These are phyloP conservation scores for Zymoseptoria tritici DNA, from an alignment of 2,329 filamentous ascomycete genomes.

Conservation along the genomic window DNA sequence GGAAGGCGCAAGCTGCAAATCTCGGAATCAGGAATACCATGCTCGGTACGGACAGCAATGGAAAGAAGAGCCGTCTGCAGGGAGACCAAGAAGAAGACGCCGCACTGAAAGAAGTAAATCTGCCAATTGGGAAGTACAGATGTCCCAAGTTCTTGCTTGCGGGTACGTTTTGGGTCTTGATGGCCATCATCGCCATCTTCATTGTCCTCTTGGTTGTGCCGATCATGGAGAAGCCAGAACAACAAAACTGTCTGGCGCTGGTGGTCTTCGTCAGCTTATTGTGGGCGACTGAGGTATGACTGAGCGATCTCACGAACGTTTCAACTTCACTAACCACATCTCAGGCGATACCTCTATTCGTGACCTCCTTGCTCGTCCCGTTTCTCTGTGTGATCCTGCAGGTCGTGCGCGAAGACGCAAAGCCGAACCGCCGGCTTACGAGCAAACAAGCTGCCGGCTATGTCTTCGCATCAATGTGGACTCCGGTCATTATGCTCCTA, in stretches of 20 bases:
- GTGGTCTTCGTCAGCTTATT: conserved; percentile 86
- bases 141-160: conserved; percentile 79
- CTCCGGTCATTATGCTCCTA: conserved; percentile 95
- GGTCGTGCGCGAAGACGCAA: conserved; percentile 71
- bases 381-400: conserved; percentile 83
- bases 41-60: conserved; percentile 65
- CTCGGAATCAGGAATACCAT: conserved; percentile 72
- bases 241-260: conserved; percentile 93
- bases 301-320: background rate
- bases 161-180: conserved; percentile 68
- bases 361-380: conserved; percentile 87
- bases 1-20: conserved; percentile 88
- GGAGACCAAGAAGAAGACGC: conserved; percentile 65
- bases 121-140: conserved; percentile 69
- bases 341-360: conserved; percentile 89
- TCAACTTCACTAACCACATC: conserved; percentile 15
- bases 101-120: conserved; percentile 61
- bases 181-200: conserved; percentile 67
- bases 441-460: conserved; percentile 74
- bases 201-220: conserved; percentile 64
- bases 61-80: conserved; percentile 63
- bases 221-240: conserved; percentile 78
- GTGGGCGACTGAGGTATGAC: conserved; percentile 83
- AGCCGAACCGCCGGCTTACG: conserved; percentile 62
- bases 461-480: conserved; percentile 97